phyloP scores from a whole-genome alignment of 2,329 filamentous ascomycete genomes.

The Knufia petricola region DNA sequence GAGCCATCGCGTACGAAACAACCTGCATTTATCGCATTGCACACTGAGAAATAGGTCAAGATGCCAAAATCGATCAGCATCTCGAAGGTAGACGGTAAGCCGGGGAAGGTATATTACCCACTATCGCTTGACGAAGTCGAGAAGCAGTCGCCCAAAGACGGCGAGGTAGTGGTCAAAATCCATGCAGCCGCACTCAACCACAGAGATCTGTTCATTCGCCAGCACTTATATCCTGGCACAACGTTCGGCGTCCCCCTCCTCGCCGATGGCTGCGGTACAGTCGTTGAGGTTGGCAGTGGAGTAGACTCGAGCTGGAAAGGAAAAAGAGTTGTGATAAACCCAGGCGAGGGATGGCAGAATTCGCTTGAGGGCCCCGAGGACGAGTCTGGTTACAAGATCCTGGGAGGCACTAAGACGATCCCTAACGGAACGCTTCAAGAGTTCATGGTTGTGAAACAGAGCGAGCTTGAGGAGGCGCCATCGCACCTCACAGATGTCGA shows the following conservation, averaged over 20 bases:
- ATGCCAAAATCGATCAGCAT: constrained; percentile 40
- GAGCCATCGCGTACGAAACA: neutral
- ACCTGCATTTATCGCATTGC: neutral
- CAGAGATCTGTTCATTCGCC: constrained; percentile 87
- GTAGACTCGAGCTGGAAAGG: constrained; percentile 45
- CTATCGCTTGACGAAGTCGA: constrained; percentile 49
- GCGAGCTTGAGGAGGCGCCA: constrained; percentile 68
- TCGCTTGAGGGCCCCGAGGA: constrained; percentile 65
- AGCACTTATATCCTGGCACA: constrained; percentile 79
- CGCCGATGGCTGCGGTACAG: constrained; percentile 70
- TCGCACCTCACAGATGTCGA: constrained; percentile 61
- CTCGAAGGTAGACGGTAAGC: constrained; percentile 50
- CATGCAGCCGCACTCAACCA: constrained; percentile 82
- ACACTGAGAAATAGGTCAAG: constrained; percentile 9
- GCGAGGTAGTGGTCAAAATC: constrained; percentile 65
- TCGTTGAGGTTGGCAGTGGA: constrained; percentile 53
- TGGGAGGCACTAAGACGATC: constrained; percentile 58
- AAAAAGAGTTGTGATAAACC: constrained; percentile 68
- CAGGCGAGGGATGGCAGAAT: constrained; percentile 66
- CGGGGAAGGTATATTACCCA: constrained; percentile 66
- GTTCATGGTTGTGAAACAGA: constrained; percentile 56
- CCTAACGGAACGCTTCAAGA: constrained; percentile 66
- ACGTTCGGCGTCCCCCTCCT: constrained; percentile 70
- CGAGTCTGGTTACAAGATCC: constrained; percentile 46
- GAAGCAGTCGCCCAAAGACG: constrained; percentile 52